Percentiles rank a stretch among this genome's conserved stretches.
Evolutionary conservation across 495 filamentous ascomycete species (phyloP).

Genomic region (Tuber umbilicatum): DNA sequence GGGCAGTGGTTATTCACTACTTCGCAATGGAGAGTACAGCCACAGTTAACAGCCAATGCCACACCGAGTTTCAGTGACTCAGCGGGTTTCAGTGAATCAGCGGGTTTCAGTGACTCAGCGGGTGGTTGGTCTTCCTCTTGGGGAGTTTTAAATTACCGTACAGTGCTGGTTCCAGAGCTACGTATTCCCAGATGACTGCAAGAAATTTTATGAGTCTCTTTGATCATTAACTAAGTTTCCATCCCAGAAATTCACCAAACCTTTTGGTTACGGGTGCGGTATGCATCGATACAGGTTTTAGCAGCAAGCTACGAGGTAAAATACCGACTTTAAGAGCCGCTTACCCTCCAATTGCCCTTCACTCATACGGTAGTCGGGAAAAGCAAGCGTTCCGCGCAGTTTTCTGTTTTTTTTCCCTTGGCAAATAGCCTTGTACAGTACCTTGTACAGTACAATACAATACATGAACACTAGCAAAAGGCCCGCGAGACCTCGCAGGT

Average conservation of each 20-base stretch:
- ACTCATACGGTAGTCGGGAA: too few species aligned
- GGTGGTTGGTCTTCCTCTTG: not conserved
- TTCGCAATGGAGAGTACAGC: not conserved
- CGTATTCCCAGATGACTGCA: not conserved
- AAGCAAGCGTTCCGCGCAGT: too few species aligned
- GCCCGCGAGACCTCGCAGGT: too few species aligned
- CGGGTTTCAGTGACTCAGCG: not conserved
- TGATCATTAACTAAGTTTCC: not conserved
- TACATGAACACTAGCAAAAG: too few species aligned
- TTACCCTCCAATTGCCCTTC: too few species aligned
- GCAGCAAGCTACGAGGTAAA: not conserved
- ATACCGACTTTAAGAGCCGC: not conserved
- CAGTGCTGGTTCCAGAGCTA: not conserved
- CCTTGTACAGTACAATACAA: too few species aligned
- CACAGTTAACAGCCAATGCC: not conserved
- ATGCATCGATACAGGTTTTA: not conserved
- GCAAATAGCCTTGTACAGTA: too few species aligned
- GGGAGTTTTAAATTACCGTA: not conserved
- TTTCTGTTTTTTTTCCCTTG: too few species aligned
- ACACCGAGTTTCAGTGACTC: not conserved
- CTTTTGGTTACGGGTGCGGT: not conserved
- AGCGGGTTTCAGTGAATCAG: not conserved
- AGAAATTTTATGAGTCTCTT: not conserved
- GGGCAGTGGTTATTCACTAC: not conserved
- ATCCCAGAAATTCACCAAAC: not conserved